phyloP scores from a whole-genome alignment of 2,329 filamentous ascomycete species.

The Hypoxylon sp. region DNA sequence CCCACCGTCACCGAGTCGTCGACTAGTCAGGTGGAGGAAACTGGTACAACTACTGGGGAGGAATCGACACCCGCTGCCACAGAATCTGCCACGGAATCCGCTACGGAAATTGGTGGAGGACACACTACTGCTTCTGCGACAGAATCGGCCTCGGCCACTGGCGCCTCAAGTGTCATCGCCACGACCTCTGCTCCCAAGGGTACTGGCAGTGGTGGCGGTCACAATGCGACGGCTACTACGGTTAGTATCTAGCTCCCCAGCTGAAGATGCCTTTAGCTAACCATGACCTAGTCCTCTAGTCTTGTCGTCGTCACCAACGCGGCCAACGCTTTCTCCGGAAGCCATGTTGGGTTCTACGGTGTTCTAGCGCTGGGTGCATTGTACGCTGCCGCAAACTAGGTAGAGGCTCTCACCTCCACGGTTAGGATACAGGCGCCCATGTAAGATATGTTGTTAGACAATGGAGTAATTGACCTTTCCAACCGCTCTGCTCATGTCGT shows the following conservation, averaged over 20 bases:
- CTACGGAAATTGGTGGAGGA: conserved; percentile 7
- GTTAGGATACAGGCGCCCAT: too few relatives aligned
- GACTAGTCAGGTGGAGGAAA: conserved; percentile 1
- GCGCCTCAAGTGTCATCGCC: not conserved
- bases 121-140: conserved; percentile 9
- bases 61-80: conserved; percentile 1
- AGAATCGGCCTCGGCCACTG: not conserved
- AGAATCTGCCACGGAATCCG: conserved; percentile 5
- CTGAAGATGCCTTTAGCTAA: conserved; percentile 7
- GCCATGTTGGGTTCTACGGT: conserved; percentile 26
- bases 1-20: conserved; percentile 6
- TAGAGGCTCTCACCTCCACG: not conserved
- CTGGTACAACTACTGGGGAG: not conserved
- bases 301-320: conserved; percentile 12
- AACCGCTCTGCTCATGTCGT: too few relatives aligned
- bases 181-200: conserved; percentile 7
- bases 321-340: conserved; percentile 18
- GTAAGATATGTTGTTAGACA: conserved; percentile 17
- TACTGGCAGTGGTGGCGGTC: conserved; percentile 12
- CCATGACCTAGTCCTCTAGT: conserved; percentile 21
- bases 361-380: conserved; percentile 30
- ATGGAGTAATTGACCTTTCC: too few relatives aligned
- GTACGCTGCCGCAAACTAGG: conserved; percentile 25
- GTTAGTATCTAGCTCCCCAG: conserved; percentile 6
- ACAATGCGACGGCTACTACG: conserved; percentile 27